phyloP scores from a whole-genome alignment of 2,329 filamentous ascomycete species.

The Pleochaeta shiraiana region DNA sequence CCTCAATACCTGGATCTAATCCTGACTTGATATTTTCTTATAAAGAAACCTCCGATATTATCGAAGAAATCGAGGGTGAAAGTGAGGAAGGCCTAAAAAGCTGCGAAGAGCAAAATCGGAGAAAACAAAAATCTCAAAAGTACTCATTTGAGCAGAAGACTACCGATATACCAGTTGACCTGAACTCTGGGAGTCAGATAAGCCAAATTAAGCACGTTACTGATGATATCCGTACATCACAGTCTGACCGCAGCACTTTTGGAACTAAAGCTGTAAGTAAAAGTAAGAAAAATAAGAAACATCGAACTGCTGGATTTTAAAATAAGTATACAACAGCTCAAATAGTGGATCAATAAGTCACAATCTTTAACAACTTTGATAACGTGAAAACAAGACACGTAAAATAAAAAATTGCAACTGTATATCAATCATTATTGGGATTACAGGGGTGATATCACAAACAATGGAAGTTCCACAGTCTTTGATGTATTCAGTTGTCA shows the following conservation, averaged over 20 bases:
- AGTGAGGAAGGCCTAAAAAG: conserved; percentile 9
- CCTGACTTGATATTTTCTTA: conserved; percentile 15
- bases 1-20: conserved; percentile 17
- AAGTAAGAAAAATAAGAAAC: conserved; percentile 24
- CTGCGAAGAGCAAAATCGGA: conserved; percentile 13
- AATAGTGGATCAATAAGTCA: too few species aligned
- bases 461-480: too few species aligned
- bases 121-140: conserved; percentile 16
- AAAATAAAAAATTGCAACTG: too few species aligned
- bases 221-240: conserved; percentile 20
- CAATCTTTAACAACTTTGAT: too few species aligned
- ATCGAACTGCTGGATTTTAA: conserved; percentile 16
- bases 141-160: conserved; percentile 14
- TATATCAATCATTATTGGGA: too few species aligned
- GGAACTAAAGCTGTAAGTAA: conserved; percentile 21
- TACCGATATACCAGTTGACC: conserved; percentile 11
- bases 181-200: conserved; percentile 22
- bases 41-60: conserved; percentile 6
- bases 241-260: conserved; percentile 27
- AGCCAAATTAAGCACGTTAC: not conserved
- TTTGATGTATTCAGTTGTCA: too few species aligned
- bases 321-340: too few species aligned
- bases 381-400: too few species aligned
- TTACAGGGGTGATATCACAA: too few species aligned
- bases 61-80: conserved; percentile 10